A percentile compares a stretch with the other conserved stretches of the same genome.
These are phyloP conservation scores for Mycena albidolilacea DNA, from an alignment of 768 basidiomycete species.

Conservation along the genomic window DNA sequence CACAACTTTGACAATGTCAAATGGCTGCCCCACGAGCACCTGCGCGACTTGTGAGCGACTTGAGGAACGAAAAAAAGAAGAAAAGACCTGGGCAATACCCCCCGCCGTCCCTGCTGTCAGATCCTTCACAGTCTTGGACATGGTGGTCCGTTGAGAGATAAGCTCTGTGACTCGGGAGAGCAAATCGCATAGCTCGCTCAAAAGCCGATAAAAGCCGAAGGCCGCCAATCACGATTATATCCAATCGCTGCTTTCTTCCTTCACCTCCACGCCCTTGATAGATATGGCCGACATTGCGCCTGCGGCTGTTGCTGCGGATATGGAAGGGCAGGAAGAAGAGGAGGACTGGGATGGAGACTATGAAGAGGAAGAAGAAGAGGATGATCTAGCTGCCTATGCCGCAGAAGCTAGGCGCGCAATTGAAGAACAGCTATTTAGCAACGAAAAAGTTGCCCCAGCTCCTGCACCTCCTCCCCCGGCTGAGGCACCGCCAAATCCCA, in stretches of 20 bases:
- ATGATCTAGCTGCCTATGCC: constrained; percentile 78
- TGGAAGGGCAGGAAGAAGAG: constrained; percentile 40
- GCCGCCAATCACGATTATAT: too few species aligned
- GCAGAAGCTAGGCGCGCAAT: constrained; percentile 81
- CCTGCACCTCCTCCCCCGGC: constrained; percentile 12
- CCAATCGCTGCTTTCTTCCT: too few species aligned
- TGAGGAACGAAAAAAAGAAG: constrained; percentile 27
- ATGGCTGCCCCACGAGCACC: constrained; percentile 94
- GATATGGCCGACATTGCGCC: constrained; percentile 11
- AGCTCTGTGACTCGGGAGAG: constrained; percentile 26
- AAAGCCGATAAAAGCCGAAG: too few species aligned
- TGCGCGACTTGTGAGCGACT: constrained; percentile 48
- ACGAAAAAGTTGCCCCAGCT: constrained; percentile 48
- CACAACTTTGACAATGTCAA: constrained; percentile 98
- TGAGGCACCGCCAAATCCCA: constrained; percentile 40
- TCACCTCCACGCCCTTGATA: too few species aligned
- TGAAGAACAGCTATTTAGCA: constrained; percentile 82
- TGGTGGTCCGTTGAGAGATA: constrained; percentile 38
- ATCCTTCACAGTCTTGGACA: constrained; percentile 86
- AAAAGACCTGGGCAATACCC: constrained; percentile 85
- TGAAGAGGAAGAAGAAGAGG: constrained; percentile 51
- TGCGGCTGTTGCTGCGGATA: neutral
- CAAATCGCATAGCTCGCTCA: constrained; percentile 22
- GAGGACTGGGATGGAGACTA: constrained; percentile 48
- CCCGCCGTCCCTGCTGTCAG: constrained; percentile 92